Evolutionary conservation across 176 grass and related monocot genomes (phyloP), one percentile per base, ranked within the genome.

Genomic region (Aegilops longissima): DNA sequence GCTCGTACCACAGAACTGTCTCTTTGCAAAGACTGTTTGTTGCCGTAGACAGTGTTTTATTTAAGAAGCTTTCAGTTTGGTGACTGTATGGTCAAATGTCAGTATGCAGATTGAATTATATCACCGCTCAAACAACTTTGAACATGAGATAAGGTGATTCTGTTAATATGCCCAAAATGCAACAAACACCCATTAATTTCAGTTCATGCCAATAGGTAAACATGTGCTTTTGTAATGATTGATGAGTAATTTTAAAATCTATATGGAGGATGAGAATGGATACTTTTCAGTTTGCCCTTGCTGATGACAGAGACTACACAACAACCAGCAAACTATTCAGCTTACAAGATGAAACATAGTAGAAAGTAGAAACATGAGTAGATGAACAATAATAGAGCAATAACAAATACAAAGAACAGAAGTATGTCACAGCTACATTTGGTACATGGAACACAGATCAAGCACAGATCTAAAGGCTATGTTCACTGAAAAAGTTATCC

Each of bases 21-120:
- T 80, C 27, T 68, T 81, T 52, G 21, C 38, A 85, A 83, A 84
- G 49, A 75, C 17, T 27, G 36, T 52, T 63, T 81, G 49, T 16
- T 81, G 3, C n/a, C 56, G 13, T 88, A 63, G 38, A 62, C 86
- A 70, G 29, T 76, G 38, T 85, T 77, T 80, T 68, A 44, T 73
- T 80, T 61, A 80, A 87, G 74, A 87, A 87, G 36, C 29, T 81
- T 70, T 18, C 8, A 70, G 58, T 70, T 85, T 75, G 39, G 54
- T 5, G 29, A 45, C n/a, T 51, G 20, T 80, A 71, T 68, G 40
- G 25, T 6, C 54, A 61, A 58, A 61, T 64, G 42, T 25, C 8
- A 17, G 69, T 45, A 70, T 27, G 80, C 13, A 76, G 3, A 75
- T 80, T 81, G 61, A 58, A 73, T 64, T 24, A 73, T 36, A 42